A percentile compares a stretch with the other conserved stretches of the same genome.
Conservation (phyloP, 371 early-diverging fungal genomes). For the Actinomortierella ambigua region DNA sequence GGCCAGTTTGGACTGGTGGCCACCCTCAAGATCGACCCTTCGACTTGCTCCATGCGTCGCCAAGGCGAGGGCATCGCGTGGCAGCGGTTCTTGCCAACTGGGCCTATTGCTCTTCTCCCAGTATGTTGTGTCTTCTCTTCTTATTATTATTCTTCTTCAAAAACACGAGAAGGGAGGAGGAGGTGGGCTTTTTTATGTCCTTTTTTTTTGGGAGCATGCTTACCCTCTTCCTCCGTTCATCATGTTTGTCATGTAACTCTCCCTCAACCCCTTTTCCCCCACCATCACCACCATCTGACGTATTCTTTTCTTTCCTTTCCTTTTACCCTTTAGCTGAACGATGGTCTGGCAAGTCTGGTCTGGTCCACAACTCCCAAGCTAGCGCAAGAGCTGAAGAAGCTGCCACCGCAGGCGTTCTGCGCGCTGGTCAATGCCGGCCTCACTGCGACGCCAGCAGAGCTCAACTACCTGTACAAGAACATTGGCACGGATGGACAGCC, state of each 20-base stretch:
- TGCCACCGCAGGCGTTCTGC: slow-evolving; percentile 69
- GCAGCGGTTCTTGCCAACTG: slow-evolving; percentile 94
- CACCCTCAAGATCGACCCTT: slow-evolving; percentile 72
- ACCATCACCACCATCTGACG: too few relatives aligned
- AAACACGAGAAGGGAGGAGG: neutral
- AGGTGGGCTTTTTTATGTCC: neutral
- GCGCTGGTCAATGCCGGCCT: slow-evolving; percentile 85
- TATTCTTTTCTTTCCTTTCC: neutral
- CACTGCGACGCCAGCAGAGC: slow-evolving; percentile 70
- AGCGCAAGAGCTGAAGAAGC: slow-evolving; percentile 64
- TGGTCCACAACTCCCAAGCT: slow-evolving; percentile 83
- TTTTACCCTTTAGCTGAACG: slow-evolving; percentile 48
- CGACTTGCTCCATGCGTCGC: slow-evolving; percentile 47
- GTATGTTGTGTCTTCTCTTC: slow-evolving; percentile 46
- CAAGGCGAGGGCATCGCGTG: slow-evolving; percentile 64
- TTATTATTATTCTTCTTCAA: slow-evolving; percentile 5
- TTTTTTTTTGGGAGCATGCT: neutral
- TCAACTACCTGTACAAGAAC: slow-evolving; percentile 70
- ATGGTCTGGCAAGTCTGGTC: slow-evolving; percentile 81
- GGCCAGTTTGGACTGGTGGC: slow-evolving; percentile 89
- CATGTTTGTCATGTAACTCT: neutral
- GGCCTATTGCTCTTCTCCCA: slow-evolving; percentile 93
- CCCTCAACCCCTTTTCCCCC: too few relatives aligned
- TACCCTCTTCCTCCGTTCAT: neutral
- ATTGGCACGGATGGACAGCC: slow-evolving; percentile 52